Conservation (phyloP, 768 basidiomycete genomes). For the Pleurotus giganteus region DNA sequence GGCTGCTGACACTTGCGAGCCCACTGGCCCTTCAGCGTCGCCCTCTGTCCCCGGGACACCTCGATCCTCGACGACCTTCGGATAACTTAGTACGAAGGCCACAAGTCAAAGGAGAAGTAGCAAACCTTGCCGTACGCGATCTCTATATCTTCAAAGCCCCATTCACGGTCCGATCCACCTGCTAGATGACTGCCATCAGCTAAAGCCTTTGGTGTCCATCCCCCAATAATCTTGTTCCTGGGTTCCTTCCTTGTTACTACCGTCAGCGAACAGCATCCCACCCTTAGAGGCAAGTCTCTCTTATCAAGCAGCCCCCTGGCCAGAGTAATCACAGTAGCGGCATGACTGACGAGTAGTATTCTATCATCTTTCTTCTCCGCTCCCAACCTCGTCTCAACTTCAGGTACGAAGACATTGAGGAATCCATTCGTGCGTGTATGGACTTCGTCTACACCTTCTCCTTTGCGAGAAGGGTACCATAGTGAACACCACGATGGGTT, state of each 20-base stretch:
- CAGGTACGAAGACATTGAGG: slow-evolving; percentile 47
- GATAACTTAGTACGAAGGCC: slow-evolving; percentile 1
- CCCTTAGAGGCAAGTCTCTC: slow-evolving; percentile 48
- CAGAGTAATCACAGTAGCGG: slow-evolving; percentile 71
- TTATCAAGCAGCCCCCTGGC: slow-evolving; percentile 57
- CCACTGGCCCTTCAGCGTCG: slow-evolving; percentile 55
- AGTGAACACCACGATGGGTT: slow-evolving; percentile 64
- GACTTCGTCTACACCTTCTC: slow-evolving; percentile 63
- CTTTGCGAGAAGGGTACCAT: slow-evolving; percentile 69
- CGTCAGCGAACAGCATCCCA: slow-evolving; percentile 77
- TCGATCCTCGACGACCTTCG: slow-evolving; percentile 65
- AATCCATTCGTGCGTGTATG: slow-evolving; percentile 60
- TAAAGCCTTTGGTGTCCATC: slow-evolving; percentile 45
- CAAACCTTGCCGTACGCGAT: slow-evolving; percentile 60
- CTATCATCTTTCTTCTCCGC: slow-evolving; percentile 39
- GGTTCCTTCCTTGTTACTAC: slow-evolving; percentile 39
- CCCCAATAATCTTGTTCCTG: slow-evolving; percentile 28
- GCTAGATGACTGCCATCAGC: slow-evolving; percentile 59
- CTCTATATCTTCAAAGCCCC: slow-evolving; percentile 79
- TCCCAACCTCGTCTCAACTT: slow-evolving; percentile 41
- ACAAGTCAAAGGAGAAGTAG: background rate
- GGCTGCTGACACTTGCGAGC: slow-evolving; percentile 38
- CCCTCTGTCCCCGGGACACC: slow-evolving; percentile 68
- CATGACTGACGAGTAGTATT: slow-evolving; percentile 70
- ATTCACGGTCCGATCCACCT: slow-evolving; percentile 61